Percentiles rank a stretch among this genome's conserved stretches.
Conservation (phyloP, 768 basidiomycete genomes). For the Termitomyces titanicus region DNA sequence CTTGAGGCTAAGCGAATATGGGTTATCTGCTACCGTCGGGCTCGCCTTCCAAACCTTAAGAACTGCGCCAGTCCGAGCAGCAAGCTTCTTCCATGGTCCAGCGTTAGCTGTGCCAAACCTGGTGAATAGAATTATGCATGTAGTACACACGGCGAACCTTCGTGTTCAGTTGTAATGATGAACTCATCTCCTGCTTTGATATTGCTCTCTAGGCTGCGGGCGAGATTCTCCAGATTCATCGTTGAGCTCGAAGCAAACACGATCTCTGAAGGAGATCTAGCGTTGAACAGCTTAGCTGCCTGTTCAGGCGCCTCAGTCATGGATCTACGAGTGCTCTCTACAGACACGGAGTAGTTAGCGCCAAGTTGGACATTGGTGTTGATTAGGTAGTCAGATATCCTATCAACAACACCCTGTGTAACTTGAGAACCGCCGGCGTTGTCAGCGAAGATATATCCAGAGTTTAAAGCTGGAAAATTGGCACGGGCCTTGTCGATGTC, state of each 20-base stretch:
- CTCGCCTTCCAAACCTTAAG: conserved; percentile 59
- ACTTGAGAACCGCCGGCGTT: conserved; percentile 76
- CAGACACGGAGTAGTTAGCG: conserved; percentile 63
- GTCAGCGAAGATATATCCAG: conserved; percentile 67
- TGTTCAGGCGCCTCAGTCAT: conserved; percentile 45
- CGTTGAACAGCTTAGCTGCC: conserved; percentile 61
- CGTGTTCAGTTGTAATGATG: conserved; percentile 77
- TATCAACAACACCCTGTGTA: conserved; percentile 49
- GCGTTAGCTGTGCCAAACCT: conserved; percentile 50
- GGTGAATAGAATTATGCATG: not conserved
- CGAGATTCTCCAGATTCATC: conserved; percentile 64
- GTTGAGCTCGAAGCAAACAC: conserved; percentile 68
- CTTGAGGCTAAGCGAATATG: conserved; percentile 59
- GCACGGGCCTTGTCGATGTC: conserved; percentile 51
- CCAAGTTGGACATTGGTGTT: conserved; percentile 75
- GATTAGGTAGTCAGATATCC: conserved; percentile 62
- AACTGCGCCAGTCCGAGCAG: conserved; percentile 47
- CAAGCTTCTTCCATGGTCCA: conserved; percentile 76
- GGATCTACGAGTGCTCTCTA: conserved; percentile 44
- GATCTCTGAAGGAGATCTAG: conserved; percentile 57
- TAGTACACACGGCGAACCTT: conserved; percentile 41
- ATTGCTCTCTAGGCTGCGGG: conserved; percentile 53
- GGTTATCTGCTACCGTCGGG: conserved; percentile 49
- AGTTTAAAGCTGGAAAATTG: conserved; percentile 58
- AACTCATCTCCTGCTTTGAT: conserved; percentile 66